Conservation (phyloP, 495 filamentous ascomycete species). For the Annulohypoxylon moriforme region DNA sequence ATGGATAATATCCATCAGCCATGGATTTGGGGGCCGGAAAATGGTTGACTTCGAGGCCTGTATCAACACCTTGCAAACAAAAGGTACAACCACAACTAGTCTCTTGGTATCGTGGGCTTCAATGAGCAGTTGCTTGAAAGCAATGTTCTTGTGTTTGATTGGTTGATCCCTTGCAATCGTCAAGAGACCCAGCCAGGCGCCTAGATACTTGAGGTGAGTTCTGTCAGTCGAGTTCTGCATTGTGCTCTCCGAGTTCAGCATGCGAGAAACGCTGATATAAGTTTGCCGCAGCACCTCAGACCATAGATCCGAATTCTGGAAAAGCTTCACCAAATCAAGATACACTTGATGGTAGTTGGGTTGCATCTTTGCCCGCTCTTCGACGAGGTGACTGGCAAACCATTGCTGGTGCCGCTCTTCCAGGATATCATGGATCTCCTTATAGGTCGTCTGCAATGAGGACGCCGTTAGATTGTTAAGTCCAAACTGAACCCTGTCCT, state of each 20-base stretch:
- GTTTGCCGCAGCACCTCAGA: constrained; percentile 92
- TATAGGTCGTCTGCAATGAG: constrained; percentile 84
- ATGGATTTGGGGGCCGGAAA: constrained; percentile 95
- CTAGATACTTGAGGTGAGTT: constrained; percentile 89
- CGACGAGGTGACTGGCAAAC: constrained; percentile 96
- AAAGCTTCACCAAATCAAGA: constrained; percentile 85
- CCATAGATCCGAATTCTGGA: constrained; percentile 82
- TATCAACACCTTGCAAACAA: constrained; percentile 92
- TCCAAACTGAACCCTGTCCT: constrained; percentile 94
- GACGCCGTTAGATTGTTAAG: constrained; percentile 94
- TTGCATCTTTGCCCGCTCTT: constrained; percentile 94
- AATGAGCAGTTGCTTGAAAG: constrained; percentile 92
- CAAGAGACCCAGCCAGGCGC: constrained; percentile 90
- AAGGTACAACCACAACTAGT: constrained; percentile 90
- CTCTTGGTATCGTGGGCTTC: constrained; percentile 92
- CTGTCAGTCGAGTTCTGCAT: constrained; percentile 83
- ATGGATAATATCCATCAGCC: constrained; percentile 93
- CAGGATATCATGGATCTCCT: constrained; percentile 80
- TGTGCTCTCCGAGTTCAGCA: constrained; percentile 89
- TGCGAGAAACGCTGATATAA: constrained; percentile 81
- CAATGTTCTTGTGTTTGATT: constrained; percentile 95
- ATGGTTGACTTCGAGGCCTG: constrained; percentile 87
- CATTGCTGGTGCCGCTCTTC: constrained; percentile 88
- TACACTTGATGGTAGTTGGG: constrained; percentile 96
- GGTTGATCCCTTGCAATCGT: constrained; percentile 95